Conservation (phyloP, 73 alveolate species). For the Paramecium octaurelia region DNA sequence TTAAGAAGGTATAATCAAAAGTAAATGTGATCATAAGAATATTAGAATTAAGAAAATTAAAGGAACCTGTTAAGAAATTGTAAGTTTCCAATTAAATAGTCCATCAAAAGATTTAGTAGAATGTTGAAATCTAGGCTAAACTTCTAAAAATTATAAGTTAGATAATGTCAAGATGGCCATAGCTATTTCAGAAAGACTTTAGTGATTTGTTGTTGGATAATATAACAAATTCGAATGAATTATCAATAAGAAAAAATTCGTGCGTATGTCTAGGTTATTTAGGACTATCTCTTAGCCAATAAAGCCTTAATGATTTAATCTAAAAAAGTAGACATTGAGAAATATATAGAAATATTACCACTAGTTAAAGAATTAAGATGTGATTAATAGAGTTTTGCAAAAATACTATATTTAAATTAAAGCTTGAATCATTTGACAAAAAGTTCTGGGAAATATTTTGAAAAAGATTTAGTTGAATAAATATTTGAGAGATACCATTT, state of each 20-base stretch:
- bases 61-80: background rate
- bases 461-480: background rate
- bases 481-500: background rate
- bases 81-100: background rate
- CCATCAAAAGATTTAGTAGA: background rate
- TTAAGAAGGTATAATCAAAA: background rate
- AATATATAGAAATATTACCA: slow-evolving; percentile 4
- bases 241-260: slow-evolving; percentile 13
- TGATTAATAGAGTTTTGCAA: background rate
- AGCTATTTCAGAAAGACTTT: background rate
- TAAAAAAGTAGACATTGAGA: background rate
- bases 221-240: background rate
- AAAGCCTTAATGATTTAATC: background rate
- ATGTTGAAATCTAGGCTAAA: background rate
- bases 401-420: background rate
- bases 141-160: background rate
- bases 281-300: background rate
- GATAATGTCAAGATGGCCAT: slow-evolving; percentile 28
- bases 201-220: slow-evolving; percentile 23
- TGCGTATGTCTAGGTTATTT: background rate
- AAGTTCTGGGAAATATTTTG: background rate
- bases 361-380: background rate
- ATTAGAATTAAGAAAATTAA: background rate
- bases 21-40: background rate
- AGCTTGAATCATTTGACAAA: slow-evolving; percentile 1